These are phyloP conservation scores for Tetrahymena borealis DNA, from an alignment of 73 alveolate species.

Conservation along the genomic window DNA sequence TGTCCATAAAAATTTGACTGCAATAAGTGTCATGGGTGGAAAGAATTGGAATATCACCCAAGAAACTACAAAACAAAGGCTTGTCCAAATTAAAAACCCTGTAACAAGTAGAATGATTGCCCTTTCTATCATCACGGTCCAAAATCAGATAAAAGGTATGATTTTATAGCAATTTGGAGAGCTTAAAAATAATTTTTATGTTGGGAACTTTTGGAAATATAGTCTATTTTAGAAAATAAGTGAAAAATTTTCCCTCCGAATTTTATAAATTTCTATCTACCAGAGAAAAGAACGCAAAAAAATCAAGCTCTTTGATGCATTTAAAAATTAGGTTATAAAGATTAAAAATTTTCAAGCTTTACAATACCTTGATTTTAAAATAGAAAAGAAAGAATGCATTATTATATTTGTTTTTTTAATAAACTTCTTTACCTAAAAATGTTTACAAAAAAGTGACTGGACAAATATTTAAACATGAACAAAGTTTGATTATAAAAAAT, in stretches of 20 bases:
- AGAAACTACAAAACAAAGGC: slow-evolving; percentile 42
- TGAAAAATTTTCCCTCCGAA: background rate
- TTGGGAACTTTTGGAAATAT: too few species aligned
- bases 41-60: slow-evolving; percentile 55
- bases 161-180: background rate
- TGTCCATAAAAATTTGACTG: slow-evolving; percentile 51
- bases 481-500: background rate
- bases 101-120: slow-evolving; percentile 17
- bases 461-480: background rate
- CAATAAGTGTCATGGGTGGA: slow-evolving; percentile 63
- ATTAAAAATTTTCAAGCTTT: background rate
- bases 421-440: background rate
- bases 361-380: background rate
- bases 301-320: background rate
- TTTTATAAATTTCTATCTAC: background rate
- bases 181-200: too few species aligned
- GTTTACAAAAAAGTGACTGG: background rate
- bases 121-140: slow-evolving; percentile 23
- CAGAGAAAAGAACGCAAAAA: background rate
- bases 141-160: slow-evolving; percentile 21
- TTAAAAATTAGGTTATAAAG: background rate
- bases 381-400: too few species aligned
- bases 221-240: too few species aligned
- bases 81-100: slow-evolving; percentile 27
- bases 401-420: too few species aligned